A percentile compares a stretch with the other conserved stretches of the same genome.
Evolutionary conservation across 192 early-diverging fungal genomes (phyloP).

Genomic region (Bifiguratus adelaidae): DNA sequence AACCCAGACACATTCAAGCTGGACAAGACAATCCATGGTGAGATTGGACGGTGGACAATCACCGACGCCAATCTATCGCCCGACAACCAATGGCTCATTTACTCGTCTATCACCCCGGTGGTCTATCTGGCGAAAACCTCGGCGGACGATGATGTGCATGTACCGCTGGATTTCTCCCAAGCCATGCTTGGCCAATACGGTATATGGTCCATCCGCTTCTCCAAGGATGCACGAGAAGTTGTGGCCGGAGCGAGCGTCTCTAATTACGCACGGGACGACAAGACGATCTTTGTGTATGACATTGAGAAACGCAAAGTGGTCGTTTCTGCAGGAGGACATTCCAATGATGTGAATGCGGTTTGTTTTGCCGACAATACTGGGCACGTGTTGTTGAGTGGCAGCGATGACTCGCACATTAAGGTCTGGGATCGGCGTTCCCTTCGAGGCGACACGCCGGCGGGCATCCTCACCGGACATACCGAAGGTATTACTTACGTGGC

Average conservation of each 20-base stretch:
- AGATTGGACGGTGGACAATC: constrained; percentile 53
- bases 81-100: constrained; percentile 38
- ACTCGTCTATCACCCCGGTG: constrained; percentile 46
- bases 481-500: constrained; percentile 62
- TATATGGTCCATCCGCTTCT: constrained; percentile 58
- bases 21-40: constrained; percentile 25
- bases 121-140: constrained; percentile 41
- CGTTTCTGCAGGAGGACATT: constrained; percentile 36
- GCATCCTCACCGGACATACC: constrained; percentile 55
- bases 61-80: constrained; percentile 38
- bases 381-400: constrained; percentile 49
- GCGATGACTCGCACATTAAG: constrained; percentile 48
- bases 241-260: constrained; percentile 41
- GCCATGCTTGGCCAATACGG: constrained; percentile 7
- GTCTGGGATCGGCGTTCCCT: constrained; percentile 49
- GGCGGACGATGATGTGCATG: constrained; percentile 15
- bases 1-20: constrained; percentile 21
- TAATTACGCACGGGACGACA: neutral
- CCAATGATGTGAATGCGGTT: constrained; percentile 60
- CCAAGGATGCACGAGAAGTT: constrained; percentile 45
- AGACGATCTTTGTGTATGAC: constrained; percentile 35
- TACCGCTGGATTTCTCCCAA: constrained; percentile 24
- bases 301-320: constrained; percentile 36
- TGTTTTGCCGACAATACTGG: constrained; percentile 38
- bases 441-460: constrained; percentile 30